phyloP scores from a whole-genome alignment of 164 flowering plant genomes.

The Annona squamosa region DNA sequence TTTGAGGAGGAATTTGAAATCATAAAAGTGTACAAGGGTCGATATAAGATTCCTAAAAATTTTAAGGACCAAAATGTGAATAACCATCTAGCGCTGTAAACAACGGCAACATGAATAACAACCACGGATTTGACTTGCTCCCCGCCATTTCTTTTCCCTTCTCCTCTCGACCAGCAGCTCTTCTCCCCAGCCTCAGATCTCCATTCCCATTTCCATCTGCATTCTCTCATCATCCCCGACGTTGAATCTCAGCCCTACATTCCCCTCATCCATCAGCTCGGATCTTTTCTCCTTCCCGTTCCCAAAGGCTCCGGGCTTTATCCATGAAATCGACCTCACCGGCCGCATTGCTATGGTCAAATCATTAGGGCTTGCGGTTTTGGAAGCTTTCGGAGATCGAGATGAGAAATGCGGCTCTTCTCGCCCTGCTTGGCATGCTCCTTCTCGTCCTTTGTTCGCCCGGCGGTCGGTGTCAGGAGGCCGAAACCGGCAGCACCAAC shows the following conservation, averaged over 20 bases:
- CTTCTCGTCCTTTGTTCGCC: conserved; percentile 4
- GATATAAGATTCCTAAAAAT: too few relatives aligned
- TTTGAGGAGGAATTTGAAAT: too few relatives aligned
- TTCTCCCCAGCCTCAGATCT: background rate
- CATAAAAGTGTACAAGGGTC: too few relatives aligned
- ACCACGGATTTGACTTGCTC: conserved; percentile 1
- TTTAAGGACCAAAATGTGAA: too few relatives aligned
- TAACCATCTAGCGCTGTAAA: too few relatives aligned
- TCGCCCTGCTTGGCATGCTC: background rate
- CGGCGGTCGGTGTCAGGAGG: conserved; percentile 6
- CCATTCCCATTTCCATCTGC: background rate
- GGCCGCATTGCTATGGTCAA: background rate
- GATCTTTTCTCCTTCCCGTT: background rate
- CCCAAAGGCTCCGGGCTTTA: background rate
- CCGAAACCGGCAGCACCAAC: background rate
- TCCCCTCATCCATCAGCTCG: background rate
- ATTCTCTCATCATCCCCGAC: background rate
- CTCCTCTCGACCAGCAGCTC: background rate
- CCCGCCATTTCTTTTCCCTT: conserved; percentile 5
- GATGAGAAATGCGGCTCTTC: conserved; percentile 2
- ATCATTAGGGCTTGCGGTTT: background rate
- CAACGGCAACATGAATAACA: background rate
- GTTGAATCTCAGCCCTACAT: background rate
- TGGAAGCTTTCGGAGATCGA: background rate
- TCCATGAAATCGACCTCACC: background rate